Percentiles rank a stretch among this genome's conserved stretches.
Evolutionary conservation across 805 yeast genomes (phyloP).

Genomic region (Starmerella floricola): DNA sequence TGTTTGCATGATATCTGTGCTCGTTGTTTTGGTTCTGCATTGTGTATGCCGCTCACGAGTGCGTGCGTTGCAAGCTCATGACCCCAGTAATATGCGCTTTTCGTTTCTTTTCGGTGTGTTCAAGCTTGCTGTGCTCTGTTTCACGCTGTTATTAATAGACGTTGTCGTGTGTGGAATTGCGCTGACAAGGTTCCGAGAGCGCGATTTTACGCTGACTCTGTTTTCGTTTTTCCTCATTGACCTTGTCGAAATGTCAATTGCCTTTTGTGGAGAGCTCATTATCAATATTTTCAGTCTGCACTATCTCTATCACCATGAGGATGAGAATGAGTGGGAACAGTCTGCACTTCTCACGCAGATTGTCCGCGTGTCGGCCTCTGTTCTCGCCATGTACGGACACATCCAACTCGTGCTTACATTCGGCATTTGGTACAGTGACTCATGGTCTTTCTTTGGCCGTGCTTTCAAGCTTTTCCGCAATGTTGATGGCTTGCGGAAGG

Average conservation of each 20-base stretch:
- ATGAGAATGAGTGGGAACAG: slow-evolving; percentile 61
- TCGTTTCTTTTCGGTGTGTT: neutral
- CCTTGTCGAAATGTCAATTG: slow-evolving; percentile 55
- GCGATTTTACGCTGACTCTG: slow-evolving; percentile 7
- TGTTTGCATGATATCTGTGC: slow-evolving; percentile 14
- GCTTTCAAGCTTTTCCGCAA: slow-evolving; percentile 24
- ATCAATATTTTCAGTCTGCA: slow-evolving; percentile 47
- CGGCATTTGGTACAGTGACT: slow-evolving; percentile 38
- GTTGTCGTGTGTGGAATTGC: slow-evolving; percentile 30
- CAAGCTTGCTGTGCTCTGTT: slow-evolving; percentile 20
- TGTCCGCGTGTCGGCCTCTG: slow-evolving; percentile 40
- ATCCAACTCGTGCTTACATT: slow-evolving; percentile 32
- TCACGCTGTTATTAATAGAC: slow-evolving; percentile 38
- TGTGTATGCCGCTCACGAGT: slow-evolving; percentile 41
- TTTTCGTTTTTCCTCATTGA: slow-evolving; percentile 28
- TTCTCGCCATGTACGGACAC: slow-evolving; percentile 37
- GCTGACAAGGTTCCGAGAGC: slow-evolving; percentile 2
- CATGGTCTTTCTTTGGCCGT: slow-evolving; percentile 29
- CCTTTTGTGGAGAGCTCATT: slow-evolving; percentile 40
- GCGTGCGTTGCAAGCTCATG: slow-evolving; percentile 37
- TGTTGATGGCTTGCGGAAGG: slow-evolving; percentile 25
- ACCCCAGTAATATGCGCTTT: neutral
- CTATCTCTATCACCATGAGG: slow-evolving; percentile 36
- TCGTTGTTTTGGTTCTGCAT: slow-evolving; percentile 52
- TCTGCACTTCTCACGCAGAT: slow-evolving; percentile 49